Conservation (phyloP, 2,329 filamentous ascomycete genomes). For the Penicillium fuscoglaucum region DNA sequence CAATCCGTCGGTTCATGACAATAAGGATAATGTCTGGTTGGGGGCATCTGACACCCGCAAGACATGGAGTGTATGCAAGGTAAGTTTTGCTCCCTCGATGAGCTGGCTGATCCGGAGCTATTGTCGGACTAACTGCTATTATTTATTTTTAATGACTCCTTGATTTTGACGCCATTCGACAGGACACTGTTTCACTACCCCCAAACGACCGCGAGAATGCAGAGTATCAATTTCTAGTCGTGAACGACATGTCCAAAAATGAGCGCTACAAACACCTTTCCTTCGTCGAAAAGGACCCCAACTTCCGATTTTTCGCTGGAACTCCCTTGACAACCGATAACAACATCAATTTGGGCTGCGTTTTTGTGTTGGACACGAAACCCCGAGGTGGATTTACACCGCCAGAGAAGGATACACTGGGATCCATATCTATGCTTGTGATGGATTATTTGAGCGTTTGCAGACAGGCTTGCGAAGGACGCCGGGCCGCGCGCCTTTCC, state of each 20-base stretch:
- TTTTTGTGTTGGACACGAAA: conserved; percentile 60
- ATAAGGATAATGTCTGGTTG: conserved; percentile 33
- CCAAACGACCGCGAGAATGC: conserved; percentile 25
- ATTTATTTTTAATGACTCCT: not conserved
- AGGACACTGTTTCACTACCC: conserved; percentile 40
- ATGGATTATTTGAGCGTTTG: conserved; percentile 62
- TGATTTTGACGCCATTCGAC: conserved; percentile 9
- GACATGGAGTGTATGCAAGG: conserved; percentile 37
- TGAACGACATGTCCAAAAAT: conserved; percentile 44
- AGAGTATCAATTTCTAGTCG: conserved; percentile 33
- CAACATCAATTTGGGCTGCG: conserved; percentile 60
- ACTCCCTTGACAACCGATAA: conserved; percentile 62
- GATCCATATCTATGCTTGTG: conserved; percentile 57
- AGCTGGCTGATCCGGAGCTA: not conserved
- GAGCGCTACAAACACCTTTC: conserved; percentile 39
- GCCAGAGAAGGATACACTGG: conserved; percentile 51
- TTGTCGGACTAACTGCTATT: not conserved
- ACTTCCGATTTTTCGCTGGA: conserved; percentile 56
- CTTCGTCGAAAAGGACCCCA: conserved; percentile 37
- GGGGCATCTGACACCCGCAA: conserved; percentile 37
- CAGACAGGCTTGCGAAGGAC: conserved; percentile 53
- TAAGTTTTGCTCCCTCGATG: conserved; percentile 24
- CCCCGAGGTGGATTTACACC: conserved; percentile 50
- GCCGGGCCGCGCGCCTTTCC: conserved; percentile 56
- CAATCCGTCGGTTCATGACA: conserved; percentile 34